A percentile compares a stretch with the other conserved stretches of the same genome.
phyloP scores from a whole-genome alignment of 2,329 filamentous ascomycete species.

The Cladosporium sp. region DNA sequence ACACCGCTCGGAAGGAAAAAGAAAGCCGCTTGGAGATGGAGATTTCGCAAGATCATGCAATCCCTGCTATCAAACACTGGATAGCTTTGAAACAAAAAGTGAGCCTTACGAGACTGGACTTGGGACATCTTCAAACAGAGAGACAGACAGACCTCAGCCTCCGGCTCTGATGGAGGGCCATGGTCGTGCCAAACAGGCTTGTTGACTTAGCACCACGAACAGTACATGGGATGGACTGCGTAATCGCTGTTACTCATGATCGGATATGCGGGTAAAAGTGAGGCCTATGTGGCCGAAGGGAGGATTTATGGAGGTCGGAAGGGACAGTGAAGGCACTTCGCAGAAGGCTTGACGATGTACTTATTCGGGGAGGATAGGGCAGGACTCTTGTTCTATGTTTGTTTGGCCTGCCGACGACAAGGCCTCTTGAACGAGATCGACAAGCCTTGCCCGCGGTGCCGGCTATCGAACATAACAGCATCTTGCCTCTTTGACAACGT shows the following conservation, averaged over 20 bases:
- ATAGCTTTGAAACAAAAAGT: background rate
- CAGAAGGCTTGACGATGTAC: background rate
- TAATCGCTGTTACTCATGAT: too few relatives aligned
- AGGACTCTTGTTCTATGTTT: background rate
- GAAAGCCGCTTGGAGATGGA: background rate
- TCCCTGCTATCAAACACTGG: background rate
- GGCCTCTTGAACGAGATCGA: background rate
- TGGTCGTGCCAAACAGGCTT: background rate
- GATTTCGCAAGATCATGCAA: background rate
- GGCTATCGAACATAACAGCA: background rate
- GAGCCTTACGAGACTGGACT: background rate
- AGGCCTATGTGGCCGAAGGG: background rate
- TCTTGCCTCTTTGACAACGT: background rate
- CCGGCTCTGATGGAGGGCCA: background rate
- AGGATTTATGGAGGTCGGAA: background rate
- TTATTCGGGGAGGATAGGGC: background rate
- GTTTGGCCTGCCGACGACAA: background rate
- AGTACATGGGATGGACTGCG: too few relatives aligned
- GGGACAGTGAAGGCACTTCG: background rate
- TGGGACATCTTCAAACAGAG: background rate
- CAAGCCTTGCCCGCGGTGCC: background rate
- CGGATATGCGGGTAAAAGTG: too few relatives aligned
- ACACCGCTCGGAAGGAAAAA: background rate
- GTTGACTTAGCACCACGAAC: background rate
- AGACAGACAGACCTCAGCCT: background rate